phyloP scores from a whole-genome alignment of 305 asterid genomes.

The Euphrasia arctica region DNA sequence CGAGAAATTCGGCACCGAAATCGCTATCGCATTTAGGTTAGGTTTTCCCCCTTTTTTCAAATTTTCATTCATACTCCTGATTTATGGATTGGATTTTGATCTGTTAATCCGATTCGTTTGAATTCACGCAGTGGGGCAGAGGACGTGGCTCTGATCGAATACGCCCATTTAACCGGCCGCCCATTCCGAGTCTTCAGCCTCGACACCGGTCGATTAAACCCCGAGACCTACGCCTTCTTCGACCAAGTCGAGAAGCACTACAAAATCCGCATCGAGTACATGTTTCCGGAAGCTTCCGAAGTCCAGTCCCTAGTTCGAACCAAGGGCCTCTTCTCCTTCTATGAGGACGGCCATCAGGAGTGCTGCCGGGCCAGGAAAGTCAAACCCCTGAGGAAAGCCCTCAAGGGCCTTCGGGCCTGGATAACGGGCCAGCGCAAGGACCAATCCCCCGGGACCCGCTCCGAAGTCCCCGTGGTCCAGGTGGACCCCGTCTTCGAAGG shows the following conservation, averaged over 20 bases:
- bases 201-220: constrained; percentile 88
- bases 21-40: constrained; percentile 96
- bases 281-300: constrained; percentile 58
- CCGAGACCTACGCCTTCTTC: constrained; percentile 72
- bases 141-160: constrained; percentile 91
- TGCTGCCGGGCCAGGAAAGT: constrained; percentile 98
- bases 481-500: constrained; percentile 95
- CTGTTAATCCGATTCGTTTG: neutral
- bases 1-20: constrained; percentile 76
- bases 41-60: neutral
- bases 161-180: constrained; percentile 78
- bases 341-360: constrained; percentile 96
- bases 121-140: constrained; percentile 81
- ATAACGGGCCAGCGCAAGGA: constrained; percentile 98
- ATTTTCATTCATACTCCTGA: neutral
- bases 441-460: constrained; percentile 94
- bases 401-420: constrained; percentile 91
- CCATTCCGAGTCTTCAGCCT: constrained; percentile 89
- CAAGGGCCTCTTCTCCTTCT: constrained; percentile 94
- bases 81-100: neutral
- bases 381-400: constrained; percentile 73
- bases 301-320: constrained; percentile 50
- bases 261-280: constrained; percentile 74
- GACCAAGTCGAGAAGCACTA: constrained; percentile 82
- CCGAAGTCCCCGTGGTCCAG: constrained; percentile 86